phyloP scores from a whole-genome alignment of 208 protist species.

The Crithidia bombi region DNA sequence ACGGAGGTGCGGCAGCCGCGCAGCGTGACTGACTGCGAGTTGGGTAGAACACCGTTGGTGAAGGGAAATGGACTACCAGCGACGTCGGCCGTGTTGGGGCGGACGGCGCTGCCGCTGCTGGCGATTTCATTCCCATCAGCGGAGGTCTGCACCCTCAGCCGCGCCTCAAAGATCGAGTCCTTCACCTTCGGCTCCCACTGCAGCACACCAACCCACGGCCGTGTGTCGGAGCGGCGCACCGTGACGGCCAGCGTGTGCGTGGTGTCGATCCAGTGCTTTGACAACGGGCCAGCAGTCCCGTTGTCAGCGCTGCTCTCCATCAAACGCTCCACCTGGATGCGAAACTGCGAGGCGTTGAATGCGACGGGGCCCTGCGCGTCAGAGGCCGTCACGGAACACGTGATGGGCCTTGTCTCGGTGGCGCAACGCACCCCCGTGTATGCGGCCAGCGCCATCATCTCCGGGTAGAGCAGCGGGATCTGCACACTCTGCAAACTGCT shows the following conservation, averaged over 20 bases:
- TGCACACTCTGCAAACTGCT: slow-evolving; percentile 15
- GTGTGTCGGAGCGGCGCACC: slow-evolving; percentile 8
- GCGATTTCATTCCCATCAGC: slow-evolving; percentile 11
- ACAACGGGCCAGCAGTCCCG: background rate
- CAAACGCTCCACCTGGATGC: slow-evolving; percentile 32
- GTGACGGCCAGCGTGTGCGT: slow-evolving; percentile 1
- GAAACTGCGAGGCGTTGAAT: slow-evolving; percentile 43
- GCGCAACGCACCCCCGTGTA: slow-evolving; percentile 37
- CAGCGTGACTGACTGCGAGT: slow-evolving; percentile 41
- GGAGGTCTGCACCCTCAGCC: slow-evolving; percentile 21
- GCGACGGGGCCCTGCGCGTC: slow-evolving; percentile 37
- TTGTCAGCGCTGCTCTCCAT: slow-evolving; percentile 14
- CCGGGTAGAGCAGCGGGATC: slow-evolving; percentile 47
- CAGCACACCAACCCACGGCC: slow-evolving; percentile 29
- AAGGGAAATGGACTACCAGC: slow-evolving; percentile 53
- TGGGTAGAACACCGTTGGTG: slow-evolving; percentile 40
- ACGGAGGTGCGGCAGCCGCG: slow-evolving; percentile 41
- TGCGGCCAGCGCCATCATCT: slow-evolving; percentile 29
- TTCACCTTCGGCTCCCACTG: slow-evolving; percentile 39
- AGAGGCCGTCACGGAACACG: slow-evolving; percentile 40
- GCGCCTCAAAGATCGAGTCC: slow-evolving; percentile 25
- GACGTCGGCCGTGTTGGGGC: slow-evolving; percentile 27
- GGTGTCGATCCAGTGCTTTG: slow-evolving; percentile 13
- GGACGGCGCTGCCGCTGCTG: slow-evolving; percentile 1
- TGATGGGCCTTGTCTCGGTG: slow-evolving; percentile 33